Evolutionary conservation across 371 early-diverging fungal genomes (phyloP), one percentile per base, ranked within the genome.

Genomic region (Rhizopus delemar): DNA sequence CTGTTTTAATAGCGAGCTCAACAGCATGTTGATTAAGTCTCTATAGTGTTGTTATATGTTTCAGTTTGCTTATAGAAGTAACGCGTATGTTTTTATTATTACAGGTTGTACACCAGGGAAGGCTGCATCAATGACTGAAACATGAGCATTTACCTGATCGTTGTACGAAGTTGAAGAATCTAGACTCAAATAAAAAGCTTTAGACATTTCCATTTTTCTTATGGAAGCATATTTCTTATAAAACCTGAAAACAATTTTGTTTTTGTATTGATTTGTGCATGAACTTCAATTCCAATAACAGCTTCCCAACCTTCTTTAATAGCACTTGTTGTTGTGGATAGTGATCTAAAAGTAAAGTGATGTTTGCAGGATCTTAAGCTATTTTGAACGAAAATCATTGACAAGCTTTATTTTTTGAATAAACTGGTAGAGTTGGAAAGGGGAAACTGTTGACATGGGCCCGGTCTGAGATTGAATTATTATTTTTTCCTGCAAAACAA

Each of bases 281-380:
- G 97, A 15, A 96, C 85, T 77, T 96, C 96, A 8, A 96, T 82
- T 4, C 97, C 97, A 59, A 96, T 91, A 32, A 91, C 80, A 9
- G 91, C 81, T 51, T 87, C 82, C 88, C 89, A 92, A 1, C 81
- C 74, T 43, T 64, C 64, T 56, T 69, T 69, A 4, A 69, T 64
- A 9, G 41, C 0, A 54, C 48, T 31, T 50, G 22, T 22, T 22
- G 22, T 50, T 12, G 51, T 48, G 31, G 29, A 49, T 38, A 39
- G 38, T 9, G 49, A 38, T 15, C 57, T n/a, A 7, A 31, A 8
- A 8, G 38, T 16, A 16, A 6, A 5, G 29, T 28, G 35, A 7
- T 15, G 1, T 43, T 43, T 43, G 13, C 11, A 43, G 11, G 43
- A n/a, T 43, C n/a, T 11, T 5, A 43, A n/a, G 13, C 43, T 43